Percentiles rank a stretch among this genome's conserved stretches.
Conservation (phyloP, 306 rosid species). For the Malus sieversii region DNA sequence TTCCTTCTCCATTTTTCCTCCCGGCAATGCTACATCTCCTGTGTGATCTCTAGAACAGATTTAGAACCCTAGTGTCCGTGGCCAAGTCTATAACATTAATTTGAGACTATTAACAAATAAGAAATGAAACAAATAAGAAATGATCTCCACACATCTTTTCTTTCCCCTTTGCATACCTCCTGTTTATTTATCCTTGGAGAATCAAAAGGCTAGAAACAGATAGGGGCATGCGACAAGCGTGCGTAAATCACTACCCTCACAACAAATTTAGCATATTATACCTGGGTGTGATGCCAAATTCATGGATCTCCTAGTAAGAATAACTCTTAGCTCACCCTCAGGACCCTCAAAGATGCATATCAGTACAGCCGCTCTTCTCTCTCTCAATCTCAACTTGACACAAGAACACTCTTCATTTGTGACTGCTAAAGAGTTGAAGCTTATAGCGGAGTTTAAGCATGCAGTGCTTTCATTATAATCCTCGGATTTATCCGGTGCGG, state of each 20-base stretch:
- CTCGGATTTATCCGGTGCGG: background rate
- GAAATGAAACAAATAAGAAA: background rate
- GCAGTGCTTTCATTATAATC: background rate
- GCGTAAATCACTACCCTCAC: no score
- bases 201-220: no score
- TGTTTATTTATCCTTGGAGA: no score
- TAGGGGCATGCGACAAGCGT: no score
- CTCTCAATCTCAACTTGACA: background rate
- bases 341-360: slow-evolving; percentile 32
- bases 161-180: no score
- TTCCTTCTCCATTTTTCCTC: no score
- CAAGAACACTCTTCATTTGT: background rate
- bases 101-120: background rate
- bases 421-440: background rate
- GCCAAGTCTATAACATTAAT: no score
- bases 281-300: slow-evolving; percentile 32
- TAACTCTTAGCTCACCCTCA: slow-evolving; percentile 26
- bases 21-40: no score
- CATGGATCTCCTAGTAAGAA: slow-evolving; percentile 34
- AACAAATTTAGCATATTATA: background rate
- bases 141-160: no score
- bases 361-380: slow-evolving; percentile 36
- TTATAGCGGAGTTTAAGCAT: background rate
- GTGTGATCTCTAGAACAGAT: no score
- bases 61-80: no score